Conservation (phyloP, 2,329 filamentous ascomycete genomes). For the Aureobasidium sp. region DNA sequence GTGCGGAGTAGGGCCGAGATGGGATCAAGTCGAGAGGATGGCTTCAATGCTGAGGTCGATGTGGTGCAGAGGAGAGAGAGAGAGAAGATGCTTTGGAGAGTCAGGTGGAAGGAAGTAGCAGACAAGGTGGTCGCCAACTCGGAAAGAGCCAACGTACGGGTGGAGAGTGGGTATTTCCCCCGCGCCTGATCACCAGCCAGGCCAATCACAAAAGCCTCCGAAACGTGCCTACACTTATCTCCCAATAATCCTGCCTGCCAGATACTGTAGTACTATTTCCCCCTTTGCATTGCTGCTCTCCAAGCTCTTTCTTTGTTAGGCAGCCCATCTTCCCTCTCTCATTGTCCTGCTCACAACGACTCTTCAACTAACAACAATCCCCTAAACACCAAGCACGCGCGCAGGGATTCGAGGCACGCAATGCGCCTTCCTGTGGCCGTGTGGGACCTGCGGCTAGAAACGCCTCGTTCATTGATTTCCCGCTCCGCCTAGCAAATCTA, state of each 20-base stretch:
- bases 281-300: not conserved
- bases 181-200: not conserved
- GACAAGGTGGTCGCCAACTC: not conserved
- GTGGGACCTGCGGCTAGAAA: slow-evolving; percentile 17
- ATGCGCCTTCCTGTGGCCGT: slow-evolving; percentile 8
- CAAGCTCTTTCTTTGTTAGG: not conserved
- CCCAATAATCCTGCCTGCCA: not conserved
- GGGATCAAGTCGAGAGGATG: not conserved
- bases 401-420: slow-evolving; percentile 15
- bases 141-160: slow-evolving; percentile 10
- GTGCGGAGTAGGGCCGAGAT: not conserved
- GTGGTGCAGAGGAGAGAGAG: not conserved
- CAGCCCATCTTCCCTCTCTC: not conserved
- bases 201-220: slow-evolving; percentile 13
- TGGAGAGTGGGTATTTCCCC: too few species aligned
- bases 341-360: not conserved
- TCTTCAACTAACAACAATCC: not conserved
- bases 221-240: slow-evolving; percentile 15
- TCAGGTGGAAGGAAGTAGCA: slow-evolving; percentile 2
- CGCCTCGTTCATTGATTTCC: slow-evolving; percentile 16
- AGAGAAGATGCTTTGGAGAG: not conserved
- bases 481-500: slow-evolving; percentile 9
- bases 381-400: not conserved
- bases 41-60: not conserved
- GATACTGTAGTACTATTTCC: too few species aligned